Evolutionary conservation across 2,329 filamentous ascomycete species (phyloP), one percentile per base, ranked within the genome.

Genomic region (Hymenoscyphus infarciens): DNA sequence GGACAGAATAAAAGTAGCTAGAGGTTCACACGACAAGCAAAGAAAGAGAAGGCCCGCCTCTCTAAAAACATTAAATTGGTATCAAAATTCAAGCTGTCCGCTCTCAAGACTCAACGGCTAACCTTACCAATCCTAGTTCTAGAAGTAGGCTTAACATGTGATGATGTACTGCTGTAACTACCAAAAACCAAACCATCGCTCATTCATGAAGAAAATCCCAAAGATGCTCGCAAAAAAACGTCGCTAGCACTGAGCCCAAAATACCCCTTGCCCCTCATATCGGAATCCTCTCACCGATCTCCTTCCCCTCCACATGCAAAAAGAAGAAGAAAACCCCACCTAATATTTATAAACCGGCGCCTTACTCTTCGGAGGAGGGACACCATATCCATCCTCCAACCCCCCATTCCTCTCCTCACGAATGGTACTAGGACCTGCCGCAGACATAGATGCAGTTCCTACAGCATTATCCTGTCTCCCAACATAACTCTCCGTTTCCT

Each of bases 371-470:
- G 27, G 13, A 16, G 52, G 52, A 10, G 27, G 25, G n/a, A 55
- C 29, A 11, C 52, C 52, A 55, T 55, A 55, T 4, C 52, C 25
- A 16, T 55, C 52, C 6, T 55, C 52, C 29, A 55, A 33, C 7
- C 52, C 52, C 11, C 19, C 25, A 31, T 33, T 55, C 15, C 52
- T 55, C 29, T 19, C 52, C 25, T 27, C 25, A 19, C 29, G 13
- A 16, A 22, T 22, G 2, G 7, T 10, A 35, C 33, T 35, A 4
- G 8, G 8, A 3, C 33, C 33, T 10, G 33, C 33, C 33, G 68
- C 69, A 68, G 70, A 66, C 72, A 73, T 73, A 0, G 69, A 69
- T 5, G 61, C 56, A 22, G 69, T 67, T 1, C 60, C 66, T 7
- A 63, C 57, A 3, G 65, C 61, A 59, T 69, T 71, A 45, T 72